These are phyloP conservation scores for Stenogyne calaminthoides DNA, from an alignment of 305 asterid species.

Conservation along the genomic window DNA sequence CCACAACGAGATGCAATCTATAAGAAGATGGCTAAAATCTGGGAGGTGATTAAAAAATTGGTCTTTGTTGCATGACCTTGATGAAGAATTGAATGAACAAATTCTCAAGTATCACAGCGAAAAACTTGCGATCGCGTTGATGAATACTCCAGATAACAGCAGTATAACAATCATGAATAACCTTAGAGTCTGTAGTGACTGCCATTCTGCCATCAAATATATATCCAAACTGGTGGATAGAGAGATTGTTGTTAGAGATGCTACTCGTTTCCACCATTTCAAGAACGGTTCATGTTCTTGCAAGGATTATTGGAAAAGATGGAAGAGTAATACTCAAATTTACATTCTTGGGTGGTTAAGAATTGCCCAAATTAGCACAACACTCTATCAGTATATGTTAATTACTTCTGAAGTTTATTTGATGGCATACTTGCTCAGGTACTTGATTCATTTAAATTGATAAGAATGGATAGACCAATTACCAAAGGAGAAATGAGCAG, in stretches of 20 bases:
- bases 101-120: slow-evolving; percentile 85
- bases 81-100: slow-evolving; percentile 71
- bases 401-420: too few species aligned
- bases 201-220: too few species aligned
- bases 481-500: too few species aligned
- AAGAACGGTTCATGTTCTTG: slow-evolving; percentile 80
- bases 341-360: not conserved
- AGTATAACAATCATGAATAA: slow-evolving; percentile 77
- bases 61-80: slow-evolving; percentile 82
- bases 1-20: slow-evolving; percentile 67
- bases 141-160: slow-evolving; percentile 62
- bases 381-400: not conserved
- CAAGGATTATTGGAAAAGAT: slow-evolving; percentile 65
- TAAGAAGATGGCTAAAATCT: slow-evolving; percentile 48
- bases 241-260: too few species aligned
- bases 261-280: slow-evolving; percentile 91
- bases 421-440: too few species aligned
- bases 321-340: not conserved
- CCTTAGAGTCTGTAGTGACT: too few species aligned
- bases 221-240: too few species aligned
- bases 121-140: slow-evolving; percentile 75
- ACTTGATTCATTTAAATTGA: too few species aligned
- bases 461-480: too few species aligned
- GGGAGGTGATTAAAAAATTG: slow-evolving; percentile 85
- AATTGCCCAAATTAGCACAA: not conserved